Evolutionary conservation across 495 filamentous ascomycete genomes (phyloP), one percentile per base, ranked within the genome.

Genomic region (Talaromyces proteolyticus): DNA sequence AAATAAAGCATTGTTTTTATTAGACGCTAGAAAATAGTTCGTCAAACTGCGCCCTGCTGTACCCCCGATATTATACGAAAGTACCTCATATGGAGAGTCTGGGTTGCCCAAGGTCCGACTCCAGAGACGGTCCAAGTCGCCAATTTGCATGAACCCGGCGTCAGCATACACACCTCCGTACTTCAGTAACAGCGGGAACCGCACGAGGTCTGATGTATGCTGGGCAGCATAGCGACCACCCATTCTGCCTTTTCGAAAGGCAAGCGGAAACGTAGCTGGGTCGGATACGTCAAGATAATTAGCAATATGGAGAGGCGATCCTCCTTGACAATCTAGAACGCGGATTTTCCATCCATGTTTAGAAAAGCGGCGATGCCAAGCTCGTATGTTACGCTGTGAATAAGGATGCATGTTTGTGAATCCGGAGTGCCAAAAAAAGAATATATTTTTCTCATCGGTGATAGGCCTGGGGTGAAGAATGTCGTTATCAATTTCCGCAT

Each of bases 111-210:
- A 55, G 0, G 69, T 78, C 40, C 64, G 49, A 50, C 59, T 57
- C 76, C 76, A 82, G 0, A 80, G 59, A 10, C 58, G 49, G 53
- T 80, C 70, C 14, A 82, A 48, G 57, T 80, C 77, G 6, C 77
- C 77, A 51, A 80, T 78, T 51, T 76, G 74, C 52, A 80, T 65
- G 43, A 79, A 47, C 0, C 76, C 77, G 0, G 75, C 77, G 53
- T 81, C 77, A 0, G 76, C 70, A 52, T 80, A 82, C 20, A 80
- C 67, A 29, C 78, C 78, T 24, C 78, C 77, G 53, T 79, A 77
- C 46, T 65, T 69, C 4, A 77, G 65, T 23, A 82, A 57, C 12
- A 82, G 58, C 41, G 78, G 78, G 47, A 61, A 79, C 19, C 78
- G 72, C 14, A 80, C 76, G 6, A 82, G 73, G 46, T 82, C 78